Conservation (phyloP, 345 rosid genomes). For the Citropsis articulata region DNA sequence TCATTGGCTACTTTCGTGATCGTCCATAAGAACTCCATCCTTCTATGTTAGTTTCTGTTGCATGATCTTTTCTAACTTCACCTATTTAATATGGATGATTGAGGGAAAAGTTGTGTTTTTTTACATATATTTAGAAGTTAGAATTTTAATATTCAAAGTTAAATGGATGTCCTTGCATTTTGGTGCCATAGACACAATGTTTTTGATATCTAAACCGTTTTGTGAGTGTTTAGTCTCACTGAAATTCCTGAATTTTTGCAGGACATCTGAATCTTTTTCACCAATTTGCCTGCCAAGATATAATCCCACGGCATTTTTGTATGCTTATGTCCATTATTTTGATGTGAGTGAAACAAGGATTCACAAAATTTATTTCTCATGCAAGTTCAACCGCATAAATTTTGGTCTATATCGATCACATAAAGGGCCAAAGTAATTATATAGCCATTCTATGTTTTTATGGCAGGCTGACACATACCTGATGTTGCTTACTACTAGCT, state of each 20-base stretch:
- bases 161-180: not conserved
- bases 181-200: not conserved
- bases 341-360: conserved; percentile 65
- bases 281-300: conserved; percentile 99
- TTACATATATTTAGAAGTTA: not conserved
- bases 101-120: not conserved
- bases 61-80: not conserved
- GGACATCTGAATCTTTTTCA: conserved; percentile 96
- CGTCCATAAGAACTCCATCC: not conserved
- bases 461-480: conserved; percentile 88
- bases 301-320: conserved; percentile 89
- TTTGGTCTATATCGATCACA: not conserved
- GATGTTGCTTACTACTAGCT: conserved; percentile 88
- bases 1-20: not conserved
- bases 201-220: not conserved
- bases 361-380: not conserved
- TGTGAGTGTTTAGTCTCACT: conserved; percentile 7
- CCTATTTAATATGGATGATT: not conserved
- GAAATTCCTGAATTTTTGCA: conserved; percentile 36
- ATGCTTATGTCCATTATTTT: conserved; percentile 90
- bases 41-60: not conserved
- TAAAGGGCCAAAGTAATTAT: conserved; percentile 10
- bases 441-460: conserved; percentile 15
- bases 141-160: not conserved
- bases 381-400: not conserved